Evolutionary conservation across 768 basidiomycete species (phyloP), one percentile per base, ranked within the genome.

Genomic region (Tubosaeta sp.): DNA sequence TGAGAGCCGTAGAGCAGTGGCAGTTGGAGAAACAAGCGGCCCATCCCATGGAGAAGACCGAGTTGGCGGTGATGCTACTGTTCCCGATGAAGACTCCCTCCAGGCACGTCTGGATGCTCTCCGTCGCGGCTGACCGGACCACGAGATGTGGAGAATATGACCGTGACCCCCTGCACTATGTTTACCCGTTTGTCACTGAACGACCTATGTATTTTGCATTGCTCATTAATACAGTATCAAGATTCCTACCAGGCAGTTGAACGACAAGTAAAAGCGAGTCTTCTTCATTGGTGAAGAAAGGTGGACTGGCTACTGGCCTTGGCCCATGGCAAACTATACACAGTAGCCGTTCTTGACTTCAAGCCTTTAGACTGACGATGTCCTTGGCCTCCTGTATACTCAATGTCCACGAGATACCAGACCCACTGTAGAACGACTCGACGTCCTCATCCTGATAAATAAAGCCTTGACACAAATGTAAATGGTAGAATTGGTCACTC

Each of bases 21-120:
- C 93, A 4, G 69, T 97, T 22, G 95, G 92, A 13, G 91, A 90
- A 54, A 67, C 78, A 29, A 45, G 50, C 8, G 61, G 60, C 5
- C 61, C 46, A 54, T 51, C 73, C 13, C 70, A 74, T 17, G 68
- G 67, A 38, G 71, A 71, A 25, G 74, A 73, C 17, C 73, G 71
- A 25, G 67, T 59, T 38, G 69, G 69, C 5, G 71, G 69, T 17
- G 74, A 73, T 16, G 76, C 67, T 32, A 74, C 71, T 33, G 64
- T 74, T 57, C 77, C 85, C 1, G 95, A 95, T 59, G 90, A 97
- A 70, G 95, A 97, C 67, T 91, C 89, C 35, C 76, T 99, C 48
- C 97, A 98, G 72, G 92, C 94, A 16, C 77, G 97, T 55, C 69
- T 99, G 58, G 94, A 98, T 72, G 91, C 94, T 33, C 75, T 98